Conservation (phyloP, 148 eudicot genomes). For the Polygonum maritimum region DNA sequence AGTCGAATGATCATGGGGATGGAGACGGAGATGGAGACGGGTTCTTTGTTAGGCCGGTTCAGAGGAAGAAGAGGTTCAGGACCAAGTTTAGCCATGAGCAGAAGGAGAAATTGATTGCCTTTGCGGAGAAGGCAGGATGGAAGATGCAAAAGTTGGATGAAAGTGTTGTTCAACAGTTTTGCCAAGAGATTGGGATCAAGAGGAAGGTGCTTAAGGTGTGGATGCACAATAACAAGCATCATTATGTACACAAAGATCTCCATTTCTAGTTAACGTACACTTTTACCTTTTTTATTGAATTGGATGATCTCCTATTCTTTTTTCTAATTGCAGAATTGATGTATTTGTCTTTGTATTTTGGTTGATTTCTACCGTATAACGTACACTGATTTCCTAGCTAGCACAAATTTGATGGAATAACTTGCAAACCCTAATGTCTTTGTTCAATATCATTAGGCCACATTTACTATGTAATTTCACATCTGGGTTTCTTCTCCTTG, state of each 20-base stretch:
- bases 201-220: slow-evolving; percentile 33
- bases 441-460: slow-evolving; percentile 1
- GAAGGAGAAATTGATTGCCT: slow-evolving; percentile 22
- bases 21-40: slow-evolving; percentile 1
- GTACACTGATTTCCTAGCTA: not conserved
- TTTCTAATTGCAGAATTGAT: not conserved
- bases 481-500: not conserved
- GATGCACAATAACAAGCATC: slow-evolving; percentile 35
- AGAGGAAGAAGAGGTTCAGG: slow-evolving; percentile 22
- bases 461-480: not conserved
- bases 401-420: not conserved
- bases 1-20: not conserved
- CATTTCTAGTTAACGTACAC: not conserved
- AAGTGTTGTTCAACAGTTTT: slow-evolving; percentile 19
- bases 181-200: slow-evolving; percentile 26
- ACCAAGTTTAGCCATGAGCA: slow-evolving; percentile 27
- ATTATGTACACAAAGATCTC: slow-evolving; percentile 10
- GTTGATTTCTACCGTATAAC: not conserved
- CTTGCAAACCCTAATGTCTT: not conserved
- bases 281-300: not conserved
- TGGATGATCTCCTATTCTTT: not conserved
- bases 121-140: slow-evolving; percentile 27
- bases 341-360: not conserved
- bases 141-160: slow-evolving; percentile 25
- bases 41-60: not conserved